These are phyloP conservation scores for Clitopilus hobsonii DNA, from an alignment of 768 basidiomycete genomes.

Conservation along the genomic window DNA sequence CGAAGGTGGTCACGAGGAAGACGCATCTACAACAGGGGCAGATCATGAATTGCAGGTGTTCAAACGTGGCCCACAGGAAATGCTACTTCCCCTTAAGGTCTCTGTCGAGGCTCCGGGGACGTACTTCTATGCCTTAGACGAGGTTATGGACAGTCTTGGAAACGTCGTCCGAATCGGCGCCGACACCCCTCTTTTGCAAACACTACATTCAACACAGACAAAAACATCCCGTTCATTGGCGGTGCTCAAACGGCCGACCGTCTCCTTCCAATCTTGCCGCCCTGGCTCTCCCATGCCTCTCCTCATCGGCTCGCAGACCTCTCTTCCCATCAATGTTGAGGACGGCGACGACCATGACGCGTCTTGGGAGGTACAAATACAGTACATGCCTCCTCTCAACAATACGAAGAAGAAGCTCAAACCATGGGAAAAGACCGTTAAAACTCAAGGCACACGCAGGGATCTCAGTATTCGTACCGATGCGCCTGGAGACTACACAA, in stretches of 20 bases:
- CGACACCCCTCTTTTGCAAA: constrained; percentile 17
- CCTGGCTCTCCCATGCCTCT: constrained; percentile 67
- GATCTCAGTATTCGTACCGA: constrained; percentile 46
- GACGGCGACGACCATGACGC: constrained; percentile 59
- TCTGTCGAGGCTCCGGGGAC: constrained; percentile 59
- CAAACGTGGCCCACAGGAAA: constrained; percentile 39
- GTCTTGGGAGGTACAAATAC: constrained; percentile 62
- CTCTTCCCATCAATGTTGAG: constrained; percentile 47
- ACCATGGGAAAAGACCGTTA: constrained; percentile 61
- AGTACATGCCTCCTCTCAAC: constrained; percentile 48
- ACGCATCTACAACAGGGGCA: constrained; percentile 7
- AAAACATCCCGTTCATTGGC: constrained; percentile 56
- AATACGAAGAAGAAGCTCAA: constrained; percentile 37
- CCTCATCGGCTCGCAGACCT: constrained; percentile 63
- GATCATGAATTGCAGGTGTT: constrained; percentile 8
- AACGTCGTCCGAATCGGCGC: constrained; percentile 56
- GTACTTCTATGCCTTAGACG: constrained; percentile 72
- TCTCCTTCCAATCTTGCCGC: constrained; percentile 72
- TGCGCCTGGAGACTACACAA: constrained; percentile 74
- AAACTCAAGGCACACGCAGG: constrained; percentile 37
- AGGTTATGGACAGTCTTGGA: constrained; percentile 78
- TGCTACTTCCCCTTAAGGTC: constrained; percentile 66
- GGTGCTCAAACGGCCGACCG: constrained; percentile 65
- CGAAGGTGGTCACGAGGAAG: constrained; percentile 46
- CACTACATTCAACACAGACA: constrained; percentile 28